Evolutionary conservation across 805 yeast species (phyloP), one percentile per base, ranked within the genome.

Genomic region (Candida dendrica): DNA sequence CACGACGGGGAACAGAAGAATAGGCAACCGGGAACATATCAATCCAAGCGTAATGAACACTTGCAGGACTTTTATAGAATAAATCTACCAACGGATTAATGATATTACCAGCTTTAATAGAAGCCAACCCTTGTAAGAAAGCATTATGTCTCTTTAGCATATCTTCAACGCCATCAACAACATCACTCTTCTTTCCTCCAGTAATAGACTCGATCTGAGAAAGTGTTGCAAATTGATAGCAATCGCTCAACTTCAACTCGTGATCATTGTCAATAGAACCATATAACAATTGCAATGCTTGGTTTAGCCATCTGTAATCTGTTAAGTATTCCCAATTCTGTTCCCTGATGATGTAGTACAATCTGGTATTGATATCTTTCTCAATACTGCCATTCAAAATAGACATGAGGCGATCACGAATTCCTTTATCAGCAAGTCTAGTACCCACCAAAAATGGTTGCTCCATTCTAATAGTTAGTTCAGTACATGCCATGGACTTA

Each of bases 291-390:
- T 90, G 96, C 16, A 87, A 68, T 0, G 96, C 98, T 60, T 91
- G 98, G 58, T 88, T 88, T 47, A 91, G 64, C 98, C 98, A 93
- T 34, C 89, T 85, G 53, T 84, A 85, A 50, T 93, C 98, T 1
- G 95, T 90, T 32, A 93, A 66, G 49, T 77, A 84, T 58, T 93
- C 99, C 99, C 99, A 93, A 55, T 88, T 91, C 59, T 93, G 99
- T 53, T 93, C 98, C 32, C 91, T 69, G n/a, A 95, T 75, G 8
- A 91, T 82, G 52, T 95, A 95, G 48, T 82, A 79, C 30, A 93
- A 66, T 44, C 98, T 72, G 59, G 86, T 88, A 50, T 77, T 75
- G 19, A 89, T 72, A 49, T 85, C 89, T 39, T 69, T 74, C 46
- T 90, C 96, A 46, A 93, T 66, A 49, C 95, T 84, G 36, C 74